Base-by-base conservation (phyloP, 768 basidiomycete species). In the Hydnomerulius pinastri region DNA sequence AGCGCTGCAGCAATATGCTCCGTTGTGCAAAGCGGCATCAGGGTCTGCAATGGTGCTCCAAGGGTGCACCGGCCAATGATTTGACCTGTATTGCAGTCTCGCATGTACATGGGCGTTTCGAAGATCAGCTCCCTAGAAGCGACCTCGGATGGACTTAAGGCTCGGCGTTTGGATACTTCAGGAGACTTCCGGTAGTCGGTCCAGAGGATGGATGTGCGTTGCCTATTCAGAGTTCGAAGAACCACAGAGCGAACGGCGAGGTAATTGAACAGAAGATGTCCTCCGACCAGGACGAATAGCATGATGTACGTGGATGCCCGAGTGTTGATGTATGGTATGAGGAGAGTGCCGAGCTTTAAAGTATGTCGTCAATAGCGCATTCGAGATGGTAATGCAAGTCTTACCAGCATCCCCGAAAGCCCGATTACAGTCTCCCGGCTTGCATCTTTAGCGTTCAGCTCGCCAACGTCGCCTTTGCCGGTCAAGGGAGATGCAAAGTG, bases 341-440 rank as follows among this genome's bases (percentile, higher is more conserved):
- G 66, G n/a, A 81, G 56, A 3, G 79, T 79, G 6, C 85, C 85
- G 12, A 80, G 72, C 86, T 87, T 48, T 28, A 6, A 15, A 37
- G 28, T 29, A 17, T 39, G 5, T 48, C 17, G 33, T 61, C 23
- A 56, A 27, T 52, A 17, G 3, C 35, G 44, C 20, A 13, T 30
- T 7, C 20, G 32, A 6, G 21, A 13, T 24, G 18, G 44, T 8
- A 11, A 3, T 30, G 13, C 6, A 25, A 18, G n/a, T 5, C 81
- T 60, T 48, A 86, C 86, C 63, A 87, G 59, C 79, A 86, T 83
- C 17, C 86, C 86, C 1, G 82, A 58, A 25, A 88, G 76, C 1
- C 81, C 82, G 3, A 89, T 68, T 0, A 87, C 80, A 0, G 86
- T 88, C 65, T 87, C 85, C 53, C 84, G 83, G 63, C 85, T 87